These are phyloP conservation scores for Hypsizygus ulmarius DNA, from an alignment of 1,284 basidiomycete species.

Conservation along the genomic window DNA sequence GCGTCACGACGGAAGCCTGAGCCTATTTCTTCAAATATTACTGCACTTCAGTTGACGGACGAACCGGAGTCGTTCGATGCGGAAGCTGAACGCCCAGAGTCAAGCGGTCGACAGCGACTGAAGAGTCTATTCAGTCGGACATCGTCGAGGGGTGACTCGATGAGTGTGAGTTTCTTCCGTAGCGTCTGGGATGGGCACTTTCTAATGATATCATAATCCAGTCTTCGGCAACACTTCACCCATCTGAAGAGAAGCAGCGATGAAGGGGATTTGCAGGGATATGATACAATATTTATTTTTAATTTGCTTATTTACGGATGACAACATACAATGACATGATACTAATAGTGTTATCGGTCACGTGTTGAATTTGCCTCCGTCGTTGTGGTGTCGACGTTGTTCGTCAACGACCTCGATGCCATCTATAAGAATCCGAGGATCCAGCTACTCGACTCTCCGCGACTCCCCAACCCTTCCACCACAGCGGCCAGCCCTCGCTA, in stretches of 20 bases:
- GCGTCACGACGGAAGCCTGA: constrained; percentile 22
- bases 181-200: background rate
- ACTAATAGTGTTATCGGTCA: too few species aligned
- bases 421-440: constrained; percentile 53
- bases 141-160: constrained; percentile 12
- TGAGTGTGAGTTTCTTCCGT: constrained; percentile 4
- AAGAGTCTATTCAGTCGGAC: constrained; percentile 41
- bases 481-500: constrained; percentile 2
- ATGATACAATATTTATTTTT: constrained; percentile 14
- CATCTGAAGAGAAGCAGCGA: constrained; percentile 6
- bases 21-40: constrained; percentile 20
- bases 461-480: constrained; percentile 24
- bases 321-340: too few species aligned
- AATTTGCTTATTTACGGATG: background rate
- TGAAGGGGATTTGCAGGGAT: background rate
- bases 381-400: too few species aligned
- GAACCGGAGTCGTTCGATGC: constrained; percentile 33
- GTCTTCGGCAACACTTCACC: constrained; percentile 15
- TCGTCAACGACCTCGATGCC: constrained; percentile 37
- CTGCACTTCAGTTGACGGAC: constrained; percentile 29
- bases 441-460: constrained; percentile 39
- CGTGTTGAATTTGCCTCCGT: background rate
- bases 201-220: background rate
- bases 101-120: constrained; percentile 31
- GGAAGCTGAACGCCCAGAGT: constrained; percentile 14